These are phyloP conservation scores for Cotoneaster glaucophyllus DNA, from an alignment of 306 rosid species.

Conservation along the genomic window DNA sequence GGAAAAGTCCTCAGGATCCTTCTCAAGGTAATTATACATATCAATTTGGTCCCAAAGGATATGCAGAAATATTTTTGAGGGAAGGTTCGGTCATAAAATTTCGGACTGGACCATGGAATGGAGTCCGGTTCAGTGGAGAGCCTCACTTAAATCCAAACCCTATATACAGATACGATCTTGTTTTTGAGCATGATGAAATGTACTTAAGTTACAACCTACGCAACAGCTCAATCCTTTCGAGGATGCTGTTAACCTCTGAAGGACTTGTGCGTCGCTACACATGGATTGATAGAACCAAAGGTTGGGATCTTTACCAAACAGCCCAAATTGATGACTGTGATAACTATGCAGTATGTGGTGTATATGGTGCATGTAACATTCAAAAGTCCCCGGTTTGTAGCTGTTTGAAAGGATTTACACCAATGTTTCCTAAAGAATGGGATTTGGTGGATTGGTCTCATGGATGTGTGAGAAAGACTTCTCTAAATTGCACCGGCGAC, in stretches of 20 bases:
- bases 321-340: constrained; percentile 21
- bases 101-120: neutral
- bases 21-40: constrained; percentile 26
- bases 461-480: no score
- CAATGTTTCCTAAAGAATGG: no score
- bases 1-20: constrained; percentile 44
- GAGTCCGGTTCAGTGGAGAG: neutral
- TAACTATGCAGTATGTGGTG: constrained; percentile 39
- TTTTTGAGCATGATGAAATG: constrained; percentile 21
- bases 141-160: neutral
- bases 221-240: constrained; percentile 26
- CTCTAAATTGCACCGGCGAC: no score
- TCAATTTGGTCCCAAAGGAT: neutral
- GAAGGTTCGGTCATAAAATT: neutral
- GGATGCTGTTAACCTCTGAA: constrained; percentile 27
- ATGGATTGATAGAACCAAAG: neutral
- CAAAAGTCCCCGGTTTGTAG: neutral
- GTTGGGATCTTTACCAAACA: neutral
- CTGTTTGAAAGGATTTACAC: no score
- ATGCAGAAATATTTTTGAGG: neutral
- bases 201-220: constrained; percentile 27
- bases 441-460: no score
- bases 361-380: constrained; percentile 22
- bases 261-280: neutral
- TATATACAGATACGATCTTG: constrained; percentile 23